These are phyloP conservation scores for Colletotrichum sp. DNA, from an alignment of 2,329 filamentous ascomycete genomes.

Conservation along the genomic window DNA sequence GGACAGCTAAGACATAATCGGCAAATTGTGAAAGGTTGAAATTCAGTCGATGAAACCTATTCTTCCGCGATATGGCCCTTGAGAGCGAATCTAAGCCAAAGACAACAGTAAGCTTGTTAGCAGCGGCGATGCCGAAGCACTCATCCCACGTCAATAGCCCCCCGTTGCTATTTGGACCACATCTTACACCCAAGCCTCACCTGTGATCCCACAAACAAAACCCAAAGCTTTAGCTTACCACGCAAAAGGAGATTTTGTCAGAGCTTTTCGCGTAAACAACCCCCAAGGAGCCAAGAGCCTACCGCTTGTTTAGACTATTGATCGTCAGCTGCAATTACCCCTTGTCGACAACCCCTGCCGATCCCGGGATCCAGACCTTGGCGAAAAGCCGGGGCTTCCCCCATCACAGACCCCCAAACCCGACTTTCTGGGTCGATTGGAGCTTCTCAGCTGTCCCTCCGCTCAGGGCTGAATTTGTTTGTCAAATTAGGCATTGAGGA, in stretches of 20 bases:
- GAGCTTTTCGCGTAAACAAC: not conserved
- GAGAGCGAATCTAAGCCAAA: not conserved
- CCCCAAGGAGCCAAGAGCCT: not conserved
- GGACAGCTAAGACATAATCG: fast-evolving
- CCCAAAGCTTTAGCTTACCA: not conserved
- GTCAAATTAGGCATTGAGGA: not conserved
- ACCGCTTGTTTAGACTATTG: not conserved
- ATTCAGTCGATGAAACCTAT: not conserved
- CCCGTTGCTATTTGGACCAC: not conserved
- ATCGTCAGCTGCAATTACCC: not conserved
- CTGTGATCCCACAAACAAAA: not conserved
- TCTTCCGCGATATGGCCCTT: fast-evolving
- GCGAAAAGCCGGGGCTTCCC: not conserved
- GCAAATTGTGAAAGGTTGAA: not conserved
- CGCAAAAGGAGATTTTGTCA: not conserved
- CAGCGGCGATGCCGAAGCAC: not conserved
- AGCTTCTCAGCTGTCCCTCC: not conserved
- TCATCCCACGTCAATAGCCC: not conserved
- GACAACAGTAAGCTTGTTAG: not conserved
- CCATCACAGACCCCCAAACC: not conserved
- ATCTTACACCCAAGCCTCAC: not conserved
- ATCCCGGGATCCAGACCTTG: not conserved
- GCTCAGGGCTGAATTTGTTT: not conserved
- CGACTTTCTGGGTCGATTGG: not conserved
- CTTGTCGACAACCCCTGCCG: not conserved